Conservation (phyloP, 176 grass and related monocot species). For the Pontederia paniculata region DNA sequence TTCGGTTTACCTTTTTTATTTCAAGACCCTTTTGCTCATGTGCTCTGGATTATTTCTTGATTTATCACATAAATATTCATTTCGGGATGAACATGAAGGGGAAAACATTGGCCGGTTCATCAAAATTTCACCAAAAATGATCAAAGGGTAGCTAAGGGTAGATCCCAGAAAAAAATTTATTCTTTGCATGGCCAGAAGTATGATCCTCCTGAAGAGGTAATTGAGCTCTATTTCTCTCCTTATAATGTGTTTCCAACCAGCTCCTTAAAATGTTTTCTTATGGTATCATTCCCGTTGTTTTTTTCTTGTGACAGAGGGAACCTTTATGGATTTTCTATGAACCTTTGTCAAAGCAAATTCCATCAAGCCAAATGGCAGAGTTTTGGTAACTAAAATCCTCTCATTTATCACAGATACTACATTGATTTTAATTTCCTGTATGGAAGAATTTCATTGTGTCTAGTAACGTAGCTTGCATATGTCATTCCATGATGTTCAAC, state of each 20-base stretch:
- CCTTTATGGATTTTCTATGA: conserved; percentile 95
- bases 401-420: neutral
- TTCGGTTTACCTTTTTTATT: no score
- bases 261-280: neutral
- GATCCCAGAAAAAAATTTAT: conserved; percentile 76
- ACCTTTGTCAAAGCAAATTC: conserved; percentile 79
- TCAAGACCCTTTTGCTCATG: no score
- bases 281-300: neutral
- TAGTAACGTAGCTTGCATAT: no score
- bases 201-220: conserved; percentile 77
- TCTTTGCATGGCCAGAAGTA: conserved; percentile 84
- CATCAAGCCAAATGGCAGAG: conserved; percentile 87
- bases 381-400: conserved; percentile 40
- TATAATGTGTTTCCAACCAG: no score
- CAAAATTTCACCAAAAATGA: conserved; percentile 29
- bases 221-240: neutral
- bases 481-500: no score
- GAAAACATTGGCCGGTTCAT: conserved; percentile 27
- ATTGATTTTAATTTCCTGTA: neutral
- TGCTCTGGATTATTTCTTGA: no score
- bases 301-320: conserved; percentile 38
- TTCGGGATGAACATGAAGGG: conserved; percentile 18
- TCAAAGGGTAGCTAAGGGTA: conserved; percentile 27
- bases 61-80: neutral
- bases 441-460: neutral